Conservation (phyloP, 2,329 filamentous ascomycete species). For the Cyphellophora attinorum region DNA sequence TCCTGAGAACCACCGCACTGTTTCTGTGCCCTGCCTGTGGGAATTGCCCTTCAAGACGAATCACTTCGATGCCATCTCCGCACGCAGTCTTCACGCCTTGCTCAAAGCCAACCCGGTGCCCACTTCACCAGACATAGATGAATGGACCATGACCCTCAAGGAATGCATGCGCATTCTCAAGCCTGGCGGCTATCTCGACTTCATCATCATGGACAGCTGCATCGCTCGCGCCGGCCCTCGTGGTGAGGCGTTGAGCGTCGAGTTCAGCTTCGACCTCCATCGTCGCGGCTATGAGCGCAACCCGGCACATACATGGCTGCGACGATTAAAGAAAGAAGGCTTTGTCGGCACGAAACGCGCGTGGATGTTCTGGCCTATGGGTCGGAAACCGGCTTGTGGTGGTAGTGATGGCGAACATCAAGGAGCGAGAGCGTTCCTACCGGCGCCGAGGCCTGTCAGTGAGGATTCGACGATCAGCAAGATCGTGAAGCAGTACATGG, state of each 20-base stretch:
- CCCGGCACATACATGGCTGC: conserved; percentile 72
- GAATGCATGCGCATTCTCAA: conserved; percentile 90
- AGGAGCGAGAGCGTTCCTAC: conserved; percentile 19
- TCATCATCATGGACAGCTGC: conserved; percentile 79
- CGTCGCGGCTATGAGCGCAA: conserved; percentile 81
- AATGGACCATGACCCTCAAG: conserved; percentile 74
- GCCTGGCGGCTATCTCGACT: conserved; percentile 87
- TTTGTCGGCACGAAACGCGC: conserved; percentile 74
- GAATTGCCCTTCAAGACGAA: conserved; percentile 75
- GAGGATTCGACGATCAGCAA: conserved; percentile 17
- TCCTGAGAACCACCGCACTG: conserved; percentile 76
- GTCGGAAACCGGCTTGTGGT: conserved; percentile 35
- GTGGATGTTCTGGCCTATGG: conserved; percentile 85
- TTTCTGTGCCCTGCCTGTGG: conserved; percentile 67
- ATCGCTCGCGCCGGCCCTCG: conserved; percentile 74
- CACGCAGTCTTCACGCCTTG: conserved; percentile 74
- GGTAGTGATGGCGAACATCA: conserved; percentile 36
- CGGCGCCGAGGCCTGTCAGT: conserved; percentile 16
- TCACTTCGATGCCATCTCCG: conserved; percentile 86
- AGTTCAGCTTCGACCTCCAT: conserved; percentile 84
- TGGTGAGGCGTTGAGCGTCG: conserved; percentile 73
- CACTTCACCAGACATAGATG: conserved; percentile 58
- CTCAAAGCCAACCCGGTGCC: conserved; percentile 60
- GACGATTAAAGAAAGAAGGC: conserved; percentile 61
- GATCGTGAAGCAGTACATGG: conserved; percentile 23